phyloP scores from a whole-genome alignment of 2,329 filamentous ascomycete species.

The Cytospora paraplurivora region DNA sequence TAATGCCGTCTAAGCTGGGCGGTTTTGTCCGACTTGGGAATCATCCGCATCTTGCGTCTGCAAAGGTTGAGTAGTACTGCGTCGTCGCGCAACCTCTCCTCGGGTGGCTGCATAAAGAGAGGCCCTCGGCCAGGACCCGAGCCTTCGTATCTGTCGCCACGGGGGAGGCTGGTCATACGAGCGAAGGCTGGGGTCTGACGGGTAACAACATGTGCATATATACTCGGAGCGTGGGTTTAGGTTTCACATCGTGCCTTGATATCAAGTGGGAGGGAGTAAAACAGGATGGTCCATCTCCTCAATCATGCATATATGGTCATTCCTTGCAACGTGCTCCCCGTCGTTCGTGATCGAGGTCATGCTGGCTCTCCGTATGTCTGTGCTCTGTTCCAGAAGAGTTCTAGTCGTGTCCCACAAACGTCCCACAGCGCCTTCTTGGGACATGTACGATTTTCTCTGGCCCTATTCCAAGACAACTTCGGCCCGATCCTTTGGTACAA shows the following conservation, averaged over 20 bases:
- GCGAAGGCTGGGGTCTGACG: neutral
- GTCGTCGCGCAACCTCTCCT: neutral
- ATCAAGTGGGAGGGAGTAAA: neutral
- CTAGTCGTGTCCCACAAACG: neutral
- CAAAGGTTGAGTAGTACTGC: no score
- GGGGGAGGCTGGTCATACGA: neutral
- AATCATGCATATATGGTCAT: neutral
- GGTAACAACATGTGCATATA: neutral
- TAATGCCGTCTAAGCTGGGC: slow-evolving; percentile 35
- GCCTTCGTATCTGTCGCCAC: neutral
- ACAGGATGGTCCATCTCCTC: neutral
- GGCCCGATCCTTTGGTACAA: neutral
- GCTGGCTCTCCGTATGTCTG: neutral
- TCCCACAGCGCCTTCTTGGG: neutral
- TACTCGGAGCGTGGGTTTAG: neutral
- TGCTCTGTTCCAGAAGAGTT: neutral
- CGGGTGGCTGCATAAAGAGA: neutral
- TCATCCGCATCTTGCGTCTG: neutral
- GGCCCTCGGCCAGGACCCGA: neutral
- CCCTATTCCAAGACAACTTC: neutral
- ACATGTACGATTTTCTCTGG: neutral
- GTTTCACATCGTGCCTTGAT: neutral
- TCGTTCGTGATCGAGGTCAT: neutral
- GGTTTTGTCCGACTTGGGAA: neutral
- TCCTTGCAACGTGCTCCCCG: neutral